Evolutionary conservation across 2,329 filamentous ascomycete species (phyloP).

Genomic region (Scytalidium lignicola): DNA sequence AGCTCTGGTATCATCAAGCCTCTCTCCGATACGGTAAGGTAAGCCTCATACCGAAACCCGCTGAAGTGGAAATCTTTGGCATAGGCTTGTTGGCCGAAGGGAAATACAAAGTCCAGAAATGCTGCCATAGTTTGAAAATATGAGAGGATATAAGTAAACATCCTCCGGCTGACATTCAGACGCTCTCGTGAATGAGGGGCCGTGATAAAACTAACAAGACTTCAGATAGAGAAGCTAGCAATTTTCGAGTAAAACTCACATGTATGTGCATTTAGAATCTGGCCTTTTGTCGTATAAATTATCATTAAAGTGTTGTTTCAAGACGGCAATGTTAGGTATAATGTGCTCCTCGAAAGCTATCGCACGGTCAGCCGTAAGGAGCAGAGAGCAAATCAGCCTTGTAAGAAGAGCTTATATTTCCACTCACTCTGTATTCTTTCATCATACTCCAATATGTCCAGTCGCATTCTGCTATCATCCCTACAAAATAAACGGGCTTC

Average conservation of each 20-base stretch:
- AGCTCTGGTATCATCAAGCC: conserved; percentile 22
- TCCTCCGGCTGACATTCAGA: conserved; percentile 10
- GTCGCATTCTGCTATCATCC: conserved; percentile 2
- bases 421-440: conserved; percentile 5
- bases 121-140: conserved; percentile 30
- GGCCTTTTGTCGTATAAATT: conserved; percentile 11
- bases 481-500: conserved; percentile 7
- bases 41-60: conserved; percentile 28
- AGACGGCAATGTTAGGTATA: too few relatives aligned
- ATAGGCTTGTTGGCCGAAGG: conserved; percentile 28
- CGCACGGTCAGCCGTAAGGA: not conserved
- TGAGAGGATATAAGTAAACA: conserved; percentile 17
- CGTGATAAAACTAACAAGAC: conserved; percentile 15
- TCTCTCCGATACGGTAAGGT: conserved; percentile 8
- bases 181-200: conserved; percentile 16
- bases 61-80: conserved; percentile 31
- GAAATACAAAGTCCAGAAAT: conserved; percentile 34
- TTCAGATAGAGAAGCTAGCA: not conserved
- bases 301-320: too few relatives aligned
- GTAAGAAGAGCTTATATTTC: not conserved
- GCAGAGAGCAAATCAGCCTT: not conserved
- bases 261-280: conserved; percentile 19
- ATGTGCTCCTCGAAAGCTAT: too few relatives aligned
- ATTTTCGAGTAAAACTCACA: conserved; percentile 10
- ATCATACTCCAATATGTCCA: conserved; percentile 13